These are phyloP conservation scores for Acer negundo DNA, from an alignment of 345 rosid genomes.

Conservation along the genomic window DNA sequence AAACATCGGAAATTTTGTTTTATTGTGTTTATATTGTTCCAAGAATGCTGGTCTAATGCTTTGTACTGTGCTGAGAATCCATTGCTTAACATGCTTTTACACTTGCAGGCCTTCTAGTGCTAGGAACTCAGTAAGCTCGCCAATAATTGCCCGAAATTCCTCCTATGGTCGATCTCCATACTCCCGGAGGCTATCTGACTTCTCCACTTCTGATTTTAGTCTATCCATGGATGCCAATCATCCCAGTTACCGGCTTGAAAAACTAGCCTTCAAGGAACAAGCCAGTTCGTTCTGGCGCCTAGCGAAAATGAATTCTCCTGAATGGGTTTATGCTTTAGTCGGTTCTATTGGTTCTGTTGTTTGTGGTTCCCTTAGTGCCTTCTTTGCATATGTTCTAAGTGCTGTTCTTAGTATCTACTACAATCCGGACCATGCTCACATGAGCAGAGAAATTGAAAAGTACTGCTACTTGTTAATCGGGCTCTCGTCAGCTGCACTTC, in stretches of 20 bases:
- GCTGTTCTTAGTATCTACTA: conserved; percentile 93
- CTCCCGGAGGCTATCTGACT: conserved; percentile 91
- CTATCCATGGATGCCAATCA: conserved; percentile 78
- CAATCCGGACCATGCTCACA: conserved; percentile 78
- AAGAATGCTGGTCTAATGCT: too few relatives aligned
- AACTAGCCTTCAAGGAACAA: conserved; percentile 92
- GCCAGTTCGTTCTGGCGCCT: conserved; percentile 98
- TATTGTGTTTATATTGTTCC: too few relatives aligned
- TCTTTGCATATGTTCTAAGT: conserved; percentile 93
- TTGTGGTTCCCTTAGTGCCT: conserved; percentile 92
- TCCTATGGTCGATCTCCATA: conserved; percentile 97
- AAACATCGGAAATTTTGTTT: too few relatives aligned
- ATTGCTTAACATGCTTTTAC: conserved; percentile 16
- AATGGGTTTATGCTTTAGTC: conserved; percentile 86
- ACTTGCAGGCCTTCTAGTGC: conserved; percentile 93
- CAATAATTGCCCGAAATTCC: conserved; percentile 89
- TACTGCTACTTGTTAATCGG: conserved; percentile 92
- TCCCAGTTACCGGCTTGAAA: conserved; percentile 79
- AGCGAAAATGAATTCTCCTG: conserved; percentile 96
- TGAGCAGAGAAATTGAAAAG: conserved; percentile 82
- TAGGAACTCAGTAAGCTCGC: conserved; percentile 96
- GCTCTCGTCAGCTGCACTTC: conserved; percentile 88
- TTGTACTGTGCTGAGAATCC: background rate
- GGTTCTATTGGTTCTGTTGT: conserved; percentile 90
- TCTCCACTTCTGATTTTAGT: conserved; percentile 96